These are phyloP conservation scores for Rhizophora apiculata DNA, from an alignment of 345 rosid species.

Conservation along the genomic window DNA sequence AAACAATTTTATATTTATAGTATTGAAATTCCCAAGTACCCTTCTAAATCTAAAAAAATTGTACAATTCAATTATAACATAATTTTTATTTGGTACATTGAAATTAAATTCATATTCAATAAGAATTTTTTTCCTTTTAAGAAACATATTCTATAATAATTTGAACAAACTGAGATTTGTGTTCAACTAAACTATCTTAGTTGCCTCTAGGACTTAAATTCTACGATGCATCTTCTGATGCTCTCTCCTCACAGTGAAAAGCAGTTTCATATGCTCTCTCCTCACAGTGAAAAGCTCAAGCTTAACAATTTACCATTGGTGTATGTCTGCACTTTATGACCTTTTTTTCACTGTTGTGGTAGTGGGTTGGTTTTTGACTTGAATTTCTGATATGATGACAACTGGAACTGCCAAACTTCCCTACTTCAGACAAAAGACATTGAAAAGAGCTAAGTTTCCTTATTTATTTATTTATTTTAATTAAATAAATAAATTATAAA, in stretches of 20 bases:
- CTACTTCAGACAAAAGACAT: background rate
- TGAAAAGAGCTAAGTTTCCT: background rate
- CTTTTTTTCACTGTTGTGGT: background rate
- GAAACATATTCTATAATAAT: too few relatives aligned
- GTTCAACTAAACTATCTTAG: too few relatives aligned
- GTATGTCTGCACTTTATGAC: background rate
- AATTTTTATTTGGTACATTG: too few relatives aligned
- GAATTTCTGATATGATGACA: background rate
- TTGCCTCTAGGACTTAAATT: too few relatives aligned
- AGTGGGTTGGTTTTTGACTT: conserved; percentile 1
- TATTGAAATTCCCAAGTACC: conserved; percentile 25
- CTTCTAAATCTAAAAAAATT: background rate
- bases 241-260: background rate
- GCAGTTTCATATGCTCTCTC: too few relatives aligned
- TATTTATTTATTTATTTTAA: too few relatives aligned
- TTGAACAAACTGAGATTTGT: too few relatives aligned
- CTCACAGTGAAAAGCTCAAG: background rate
- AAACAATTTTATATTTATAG: background rate
- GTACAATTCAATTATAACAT: background rate
- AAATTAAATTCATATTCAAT: too few relatives aligned
- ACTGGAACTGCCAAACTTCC: conserved; percentile 14
- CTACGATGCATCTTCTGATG: too few relatives aligned
- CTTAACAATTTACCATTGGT: background rate
- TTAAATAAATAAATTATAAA: too few relatives aligned
- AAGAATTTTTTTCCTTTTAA: background rate